Percentiles rank a stretch among this genome's conserved stretches.
These are phyloP conservation scores for Aechmea fasciata DNA, from an alignment of 176 grass and related monocot species.

Conservation along the genomic window DNA sequence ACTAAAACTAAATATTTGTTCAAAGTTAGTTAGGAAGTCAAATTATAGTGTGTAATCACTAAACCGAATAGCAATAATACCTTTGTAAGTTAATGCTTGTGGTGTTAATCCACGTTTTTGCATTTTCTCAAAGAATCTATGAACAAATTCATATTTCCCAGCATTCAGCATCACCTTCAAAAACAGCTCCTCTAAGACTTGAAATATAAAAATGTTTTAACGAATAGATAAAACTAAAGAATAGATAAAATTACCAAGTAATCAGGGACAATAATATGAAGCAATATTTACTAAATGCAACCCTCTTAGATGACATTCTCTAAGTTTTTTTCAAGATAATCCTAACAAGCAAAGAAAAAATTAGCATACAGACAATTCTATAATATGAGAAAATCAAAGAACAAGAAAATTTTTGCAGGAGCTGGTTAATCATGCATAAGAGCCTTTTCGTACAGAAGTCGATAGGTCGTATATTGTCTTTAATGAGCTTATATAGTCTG, in stretches of 20 bases:
- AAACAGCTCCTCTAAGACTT: constrained; percentile 33
- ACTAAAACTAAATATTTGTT: constrained; percentile 55
- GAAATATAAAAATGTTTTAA: constrained; percentile 9
- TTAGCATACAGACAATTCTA: too few relatives aligned
- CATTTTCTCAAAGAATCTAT: constrained; percentile 89
- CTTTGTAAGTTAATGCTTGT: constrained; percentile 79
- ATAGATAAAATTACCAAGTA: constrained; percentile 2
- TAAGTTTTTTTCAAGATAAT: too few relatives aligned
- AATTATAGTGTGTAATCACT: neutral
- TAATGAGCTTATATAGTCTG: too few relatives aligned
- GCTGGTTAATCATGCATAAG: too few relatives aligned
- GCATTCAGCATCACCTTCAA: constrained; percentile 92
- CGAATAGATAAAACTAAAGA: neutral
- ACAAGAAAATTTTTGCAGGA: too few relatives aligned
- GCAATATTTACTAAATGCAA: too few relatives aligned
- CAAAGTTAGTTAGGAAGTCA: constrained; percentile 19
- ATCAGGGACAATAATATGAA: constrained; percentile 6
- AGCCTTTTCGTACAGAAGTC: too few relatives aligned
- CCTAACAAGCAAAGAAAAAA: too few relatives aligned
- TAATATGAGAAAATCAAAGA: too few relatives aligned
- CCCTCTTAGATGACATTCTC: too few relatives aligned
- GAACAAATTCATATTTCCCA: constrained; percentile 70
- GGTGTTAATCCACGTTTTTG: constrained; percentile 65
- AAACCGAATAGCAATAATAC: constrained; percentile 22
- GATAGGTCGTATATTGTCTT: too few relatives aligned